Base-by-base conservation (phyloP, 2,329 filamentous ascomycete species). In the Phyllosticta paracitricarpa region DNA sequence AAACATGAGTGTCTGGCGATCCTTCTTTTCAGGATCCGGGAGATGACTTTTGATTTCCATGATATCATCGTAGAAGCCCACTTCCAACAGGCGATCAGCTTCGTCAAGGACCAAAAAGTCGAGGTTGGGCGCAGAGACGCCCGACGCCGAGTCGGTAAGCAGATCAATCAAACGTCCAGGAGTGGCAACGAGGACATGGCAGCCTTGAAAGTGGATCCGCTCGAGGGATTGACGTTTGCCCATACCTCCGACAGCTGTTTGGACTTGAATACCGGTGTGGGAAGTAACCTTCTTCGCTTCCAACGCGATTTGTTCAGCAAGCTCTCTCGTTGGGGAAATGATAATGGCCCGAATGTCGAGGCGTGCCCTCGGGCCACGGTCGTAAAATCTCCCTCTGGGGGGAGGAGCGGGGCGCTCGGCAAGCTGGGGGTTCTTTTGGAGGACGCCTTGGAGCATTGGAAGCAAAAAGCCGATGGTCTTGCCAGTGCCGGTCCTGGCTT, bases 401-500 rank as follows among this genome's bases (percentile, higher is more conserved):
- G 1, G 26, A 19, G 22, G 5, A 12, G 4, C 19, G 19, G 19
- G 19, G 19, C 19, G 8, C 17, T 25, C 26, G 58, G 82, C 84
- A 35, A 95, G 81, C 0, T 77, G 74, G 0, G 85, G 84, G 65
- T 90, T 84, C 63, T 80, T 76, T 22, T 76, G 73, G 63, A 96
- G 78, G 70, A 96, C 89, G 63, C 86, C 86, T 72, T 97, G 90
- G 58, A 97, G 77, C 7, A 91, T 79, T 57, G 94, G 94, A 6
- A 97, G 77, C 25, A 99, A 81, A 79, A 97, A 99, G 40, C 90
- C 94, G 62, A 97, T 78, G 0, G 94, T 99, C 78, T 99, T 99
- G 72, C 94, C 94, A 3, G 94, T 97, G 72, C 94, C 94, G 8
- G 94, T 99, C 77, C 90, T 96, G 63, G 94, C 94, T 78, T 97